These are phyloP conservation scores for Urochloa ruziziensis DNA, from an alignment of 176 grass and related monocot species.

Conservation along the genomic window DNA sequence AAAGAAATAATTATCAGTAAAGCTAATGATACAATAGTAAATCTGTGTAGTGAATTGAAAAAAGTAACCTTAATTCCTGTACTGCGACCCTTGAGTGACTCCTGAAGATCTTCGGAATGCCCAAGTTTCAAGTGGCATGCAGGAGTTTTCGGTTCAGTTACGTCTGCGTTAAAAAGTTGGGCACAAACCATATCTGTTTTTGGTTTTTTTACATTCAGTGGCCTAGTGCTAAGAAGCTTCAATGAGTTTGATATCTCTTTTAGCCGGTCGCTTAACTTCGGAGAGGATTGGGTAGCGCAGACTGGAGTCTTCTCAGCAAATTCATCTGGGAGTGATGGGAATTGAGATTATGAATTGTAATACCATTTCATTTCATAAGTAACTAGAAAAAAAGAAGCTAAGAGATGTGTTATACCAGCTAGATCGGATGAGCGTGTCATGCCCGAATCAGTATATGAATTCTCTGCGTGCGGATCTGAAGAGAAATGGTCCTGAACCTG, in stretches of 20 bases:
- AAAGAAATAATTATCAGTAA: background rate
- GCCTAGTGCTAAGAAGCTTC: conserved; percentile 46
- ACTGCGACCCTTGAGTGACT: conserved; percentile 43
- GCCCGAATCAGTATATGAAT: background rate
- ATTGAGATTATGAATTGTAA: too few species aligned
- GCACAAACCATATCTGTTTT: conserved; percentile 17
- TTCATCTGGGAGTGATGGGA: conserved; percentile 26
- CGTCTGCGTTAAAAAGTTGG: background rate
- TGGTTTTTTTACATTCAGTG: conserved; percentile 12
- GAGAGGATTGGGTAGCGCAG: background rate
- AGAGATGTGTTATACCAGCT: conserved; percentile 14
- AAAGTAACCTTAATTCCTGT: conserved; percentile 47
- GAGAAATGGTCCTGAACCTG: too few species aligned
- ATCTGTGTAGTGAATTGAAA: background rate
- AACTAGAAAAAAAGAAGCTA: background rate
- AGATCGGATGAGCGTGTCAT: background rate
- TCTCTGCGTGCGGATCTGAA: background rate
- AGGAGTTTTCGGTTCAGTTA: conserved; percentile 52
- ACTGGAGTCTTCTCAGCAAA: background rate
- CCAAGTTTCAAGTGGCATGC: conserved; percentile 14
- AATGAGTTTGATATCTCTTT: conserved; percentile 63
- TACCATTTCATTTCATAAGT: background rate
- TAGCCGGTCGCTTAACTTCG: conserved; percentile 39
- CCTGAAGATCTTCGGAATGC: background rate
- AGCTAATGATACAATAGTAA: background rate